A percentile compares a stretch with the other conserved stretches of the same genome.
These are phyloP conservation scores for Pisolithus albus DNA, from an alignment of 768 basidiomycete species.

Conservation along the genomic window DNA sequence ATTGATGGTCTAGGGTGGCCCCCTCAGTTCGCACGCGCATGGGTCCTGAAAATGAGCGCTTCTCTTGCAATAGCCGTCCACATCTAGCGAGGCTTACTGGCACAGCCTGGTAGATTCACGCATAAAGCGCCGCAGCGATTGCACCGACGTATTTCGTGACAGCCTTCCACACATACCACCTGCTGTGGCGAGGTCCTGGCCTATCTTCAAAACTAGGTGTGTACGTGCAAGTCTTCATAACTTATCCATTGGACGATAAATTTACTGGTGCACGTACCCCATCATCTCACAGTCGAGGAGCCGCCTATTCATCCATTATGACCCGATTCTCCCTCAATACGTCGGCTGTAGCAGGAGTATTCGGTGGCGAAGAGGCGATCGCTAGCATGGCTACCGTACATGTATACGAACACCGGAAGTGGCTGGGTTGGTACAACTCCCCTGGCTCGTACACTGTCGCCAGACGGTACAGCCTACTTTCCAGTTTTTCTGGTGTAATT, in stretches of 20 bases:
- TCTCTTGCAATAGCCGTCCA: too few relatives aligned
- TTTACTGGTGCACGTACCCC: background rate
- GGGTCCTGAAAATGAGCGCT: too few relatives aligned
- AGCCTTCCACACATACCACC: too few relatives aligned
- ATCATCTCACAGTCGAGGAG: background rate
- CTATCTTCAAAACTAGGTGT: background rate
- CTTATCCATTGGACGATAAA: background rate
- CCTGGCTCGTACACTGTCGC: constrained; percentile 28
- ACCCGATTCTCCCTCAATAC: constrained; percentile 17
- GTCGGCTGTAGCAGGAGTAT: constrained; percentile 28
- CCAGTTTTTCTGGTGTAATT: constrained; percentile 21
- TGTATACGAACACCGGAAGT: constrained; percentile 25
- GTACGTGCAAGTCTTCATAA: too few relatives aligned
- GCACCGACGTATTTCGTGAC: too few relatives aligned
- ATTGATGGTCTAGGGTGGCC: too few relatives aligned
- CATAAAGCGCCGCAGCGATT: too few relatives aligned
- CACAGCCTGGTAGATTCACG: too few relatives aligned
- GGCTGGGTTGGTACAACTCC: constrained; percentile 33
- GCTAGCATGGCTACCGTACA: constrained; percentile 30
- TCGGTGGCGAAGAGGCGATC: constrained; percentile 31
- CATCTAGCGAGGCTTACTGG: too few relatives aligned
- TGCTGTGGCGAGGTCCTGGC: too few relatives aligned
- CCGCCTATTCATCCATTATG: background rate
- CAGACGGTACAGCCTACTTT: constrained; percentile 24
- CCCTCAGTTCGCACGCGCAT: too few relatives aligned